A percentile compares a stretch with the other conserved stretches of the same genome.
Conservation (phyloP, 2,329 filamentous ascomycete genomes). For the Trichoderma pleuroti region DNA sequence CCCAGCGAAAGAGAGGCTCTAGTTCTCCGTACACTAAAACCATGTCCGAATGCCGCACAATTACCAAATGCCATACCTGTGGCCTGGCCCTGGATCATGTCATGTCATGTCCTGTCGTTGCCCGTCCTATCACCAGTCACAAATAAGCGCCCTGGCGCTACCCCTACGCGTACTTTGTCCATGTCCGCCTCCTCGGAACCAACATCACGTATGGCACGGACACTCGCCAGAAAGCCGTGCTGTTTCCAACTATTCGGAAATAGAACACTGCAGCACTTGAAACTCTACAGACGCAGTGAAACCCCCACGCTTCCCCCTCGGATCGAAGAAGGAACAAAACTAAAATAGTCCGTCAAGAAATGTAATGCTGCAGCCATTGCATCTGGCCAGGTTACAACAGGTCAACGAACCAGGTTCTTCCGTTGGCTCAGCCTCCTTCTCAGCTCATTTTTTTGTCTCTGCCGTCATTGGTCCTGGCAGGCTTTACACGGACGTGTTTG, state of each 20-base stretch:
- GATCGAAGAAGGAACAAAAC: background rate
- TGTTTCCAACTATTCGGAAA: background rate
- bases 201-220: background rate
- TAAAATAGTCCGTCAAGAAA: background rate
- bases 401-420: background rate
- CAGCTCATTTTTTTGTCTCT: background rate
- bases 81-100: background rate
- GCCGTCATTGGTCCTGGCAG: background rate
- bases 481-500: background rate
- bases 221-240: background rate
- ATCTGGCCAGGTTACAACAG: background rate
- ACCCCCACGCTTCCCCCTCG: background rate
- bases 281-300: background rate
- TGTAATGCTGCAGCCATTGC: background rate
- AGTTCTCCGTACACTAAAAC: background rate
- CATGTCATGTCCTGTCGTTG: background rate
- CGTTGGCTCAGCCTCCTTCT: conserved; percentile 1
- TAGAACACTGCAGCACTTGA: background rate
- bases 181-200: background rate
- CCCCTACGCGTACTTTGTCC: background rate
- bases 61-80: background rate
- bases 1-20: background rate
- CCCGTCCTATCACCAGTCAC: conserved; percentile 6
- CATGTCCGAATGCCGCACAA: background rate
- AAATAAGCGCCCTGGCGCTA: conserved; percentile 1